These are phyloP conservation scores for Candida boleticola DNA, from an alignment of 805 yeast genomes.

Conservation along the genomic window DNA sequence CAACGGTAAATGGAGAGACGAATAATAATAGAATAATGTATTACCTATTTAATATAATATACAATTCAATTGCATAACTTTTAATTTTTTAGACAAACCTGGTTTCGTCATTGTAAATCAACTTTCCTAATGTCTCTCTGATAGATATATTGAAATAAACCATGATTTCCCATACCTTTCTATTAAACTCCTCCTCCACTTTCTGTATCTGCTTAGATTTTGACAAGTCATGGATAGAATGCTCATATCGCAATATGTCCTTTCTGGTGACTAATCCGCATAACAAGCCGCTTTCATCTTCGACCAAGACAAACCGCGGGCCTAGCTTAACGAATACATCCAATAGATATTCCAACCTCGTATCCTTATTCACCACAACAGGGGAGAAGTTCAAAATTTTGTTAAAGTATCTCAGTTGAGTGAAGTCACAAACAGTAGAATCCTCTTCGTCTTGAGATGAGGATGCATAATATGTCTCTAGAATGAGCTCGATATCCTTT, in stretches of 20 bases:
- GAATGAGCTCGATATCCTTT: conserved; percentile 34
- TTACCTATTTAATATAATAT: conserved; percentile 1
- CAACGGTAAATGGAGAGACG: conserved; percentile 79
- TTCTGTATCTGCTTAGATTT: conserved; percentile 4
- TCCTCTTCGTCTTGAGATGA: conserved; percentile 7
- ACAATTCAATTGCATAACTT: background rate
- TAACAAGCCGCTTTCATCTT: conserved; percentile 51
- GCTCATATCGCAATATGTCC: conserved; percentile 69
- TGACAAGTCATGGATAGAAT: conserved; percentile 28
- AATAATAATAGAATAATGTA: conserved; percentile 19
- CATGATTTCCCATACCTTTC: conserved; percentile 36
- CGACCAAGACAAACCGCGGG: conserved; percentile 70
- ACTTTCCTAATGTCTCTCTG: conserved; percentile 25
- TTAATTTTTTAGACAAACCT: conserved; percentile 16
- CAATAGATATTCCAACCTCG: conserved; percentile 59
- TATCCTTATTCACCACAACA: conserved; percentile 50
- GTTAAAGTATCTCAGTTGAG: conserved; percentile 16
- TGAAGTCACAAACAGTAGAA: conserved; percentile 10
- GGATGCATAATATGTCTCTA: conserved; percentile 15
- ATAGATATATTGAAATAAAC: conserved; percentile 15
- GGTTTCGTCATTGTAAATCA: conserved; percentile 29
- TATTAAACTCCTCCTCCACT: conserved; percentile 24
- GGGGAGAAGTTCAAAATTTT: conserved; percentile 54
- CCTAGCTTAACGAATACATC: conserved; percentile 77
- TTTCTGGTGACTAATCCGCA: conserved; percentile 83